A percentile compares a stretch with the other conserved stretches of the same genome.
These are phyloP conservation scores for Trichocomaceae sp. DNA, from an alignment of 2,329 filamentous ascomycete species.

Conservation along the genomic window DNA sequence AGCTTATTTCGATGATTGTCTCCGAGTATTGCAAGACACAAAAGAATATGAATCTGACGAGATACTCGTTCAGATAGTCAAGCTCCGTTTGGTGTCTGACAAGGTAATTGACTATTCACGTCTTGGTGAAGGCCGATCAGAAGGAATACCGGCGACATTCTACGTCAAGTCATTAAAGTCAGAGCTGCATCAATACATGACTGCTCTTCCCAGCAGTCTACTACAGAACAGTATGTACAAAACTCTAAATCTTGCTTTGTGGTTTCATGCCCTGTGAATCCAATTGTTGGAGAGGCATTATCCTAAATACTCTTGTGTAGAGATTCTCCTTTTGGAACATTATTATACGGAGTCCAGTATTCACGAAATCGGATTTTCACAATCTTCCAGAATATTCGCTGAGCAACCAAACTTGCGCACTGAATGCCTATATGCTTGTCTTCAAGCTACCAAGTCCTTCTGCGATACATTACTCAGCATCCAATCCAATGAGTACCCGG, in stretches of 20 bases:
- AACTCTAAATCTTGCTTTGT: not conserved
- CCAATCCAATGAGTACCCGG: not conserved
- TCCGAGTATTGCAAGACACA: not conserved
- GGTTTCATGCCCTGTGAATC: not conserved
- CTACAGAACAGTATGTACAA: not conserved
- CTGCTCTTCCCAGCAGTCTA: not conserved
- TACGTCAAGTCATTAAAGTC: slow-evolving; percentile 3
- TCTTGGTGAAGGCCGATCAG: not conserved
- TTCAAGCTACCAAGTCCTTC: slow-evolving; percentile 1
- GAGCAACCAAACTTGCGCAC: not conserved
- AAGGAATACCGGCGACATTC: slow-evolving; percentile 1
- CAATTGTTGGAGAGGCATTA: not conserved
- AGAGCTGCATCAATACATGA: not conserved
- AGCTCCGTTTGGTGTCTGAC: not conserved
- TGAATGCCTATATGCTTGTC: not conserved
- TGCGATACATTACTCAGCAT: not conserved
- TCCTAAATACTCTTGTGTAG: not conserved
- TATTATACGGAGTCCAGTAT: slow-evolving; percentile 2
- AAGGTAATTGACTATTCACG: not conserved
- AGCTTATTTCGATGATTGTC: not conserved
- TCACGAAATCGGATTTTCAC: slow-evolving; percentile 5
- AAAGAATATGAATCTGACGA: not conserved
- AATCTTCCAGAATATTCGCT: not conserved
- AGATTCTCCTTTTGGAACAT: not conserved
- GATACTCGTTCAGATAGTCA: not conserved